Evolutionary conservation across 768 basidiomycete genomes (phyloP).

Genomic region (Galerina marginata): DNA sequence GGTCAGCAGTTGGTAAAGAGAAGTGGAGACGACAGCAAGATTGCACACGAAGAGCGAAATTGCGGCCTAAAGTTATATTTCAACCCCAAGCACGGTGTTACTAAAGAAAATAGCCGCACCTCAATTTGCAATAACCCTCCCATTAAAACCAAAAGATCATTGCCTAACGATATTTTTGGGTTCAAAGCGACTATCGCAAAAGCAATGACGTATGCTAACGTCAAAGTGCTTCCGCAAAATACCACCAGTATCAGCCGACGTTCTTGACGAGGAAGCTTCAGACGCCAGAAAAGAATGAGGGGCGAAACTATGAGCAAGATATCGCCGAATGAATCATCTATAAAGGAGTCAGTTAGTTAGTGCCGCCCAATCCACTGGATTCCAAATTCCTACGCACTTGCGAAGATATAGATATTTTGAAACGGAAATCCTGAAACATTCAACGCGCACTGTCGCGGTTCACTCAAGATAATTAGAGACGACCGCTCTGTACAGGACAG

Average conservation of each 20-base stretch:
- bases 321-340: background rate
- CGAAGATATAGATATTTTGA: background rate
- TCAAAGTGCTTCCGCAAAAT: conserved; percentile 5
- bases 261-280: background rate
- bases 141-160: background rate
- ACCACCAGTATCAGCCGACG: background rate
- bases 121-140: conserved; percentile 1
- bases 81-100: background rate
- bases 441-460: background rate
- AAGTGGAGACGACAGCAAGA: background rate
- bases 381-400: background rate
- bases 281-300: conserved; percentile 1
- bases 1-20: background rate
- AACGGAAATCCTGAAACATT: background rate
- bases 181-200: conserved; percentile 1
- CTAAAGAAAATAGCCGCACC: background rate
- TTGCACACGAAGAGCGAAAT: conserved; percentile 3
- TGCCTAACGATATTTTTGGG: background rate
- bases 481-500: background rate
- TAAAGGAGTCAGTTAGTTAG: background rate
- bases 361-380: background rate
- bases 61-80: background rate
- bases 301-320: background rate
- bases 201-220: background rate
- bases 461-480: background rate